phyloP scores from a whole-genome alignment of 768 basidiomycete species.

The Leccinum truebloodii region DNA sequence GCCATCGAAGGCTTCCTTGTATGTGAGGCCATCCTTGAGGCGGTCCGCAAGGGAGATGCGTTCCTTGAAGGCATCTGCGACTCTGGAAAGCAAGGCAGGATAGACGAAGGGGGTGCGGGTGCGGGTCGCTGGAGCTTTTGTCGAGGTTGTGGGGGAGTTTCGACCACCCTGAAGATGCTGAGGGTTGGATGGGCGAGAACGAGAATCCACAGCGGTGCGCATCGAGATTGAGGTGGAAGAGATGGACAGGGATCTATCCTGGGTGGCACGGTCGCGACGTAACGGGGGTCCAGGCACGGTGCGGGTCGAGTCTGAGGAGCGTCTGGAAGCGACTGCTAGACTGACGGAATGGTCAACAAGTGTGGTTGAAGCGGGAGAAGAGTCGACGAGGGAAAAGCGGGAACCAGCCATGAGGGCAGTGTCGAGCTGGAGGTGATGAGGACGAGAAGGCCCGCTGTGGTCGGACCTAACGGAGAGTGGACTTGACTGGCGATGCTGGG shows the following conservation, averaged over 20 bases:
- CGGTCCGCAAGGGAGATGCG: conserved; percentile 77
- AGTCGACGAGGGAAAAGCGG: conserved; percentile 43
- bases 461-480: conserved; percentile 43
- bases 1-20: conserved; percentile 96
- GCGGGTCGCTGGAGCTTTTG: conserved; percentile 41
- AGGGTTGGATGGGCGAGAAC: conserved; percentile 37
- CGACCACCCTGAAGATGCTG: conserved; percentile 41
- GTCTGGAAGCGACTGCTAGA: conserved; percentile 39
- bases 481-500: conserved; percentile 33
- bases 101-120: conserved; percentile 76
- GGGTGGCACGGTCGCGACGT: conserved; percentile 58
- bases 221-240: conserved; percentile 57
- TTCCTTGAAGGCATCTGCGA: conserved; percentile 90
- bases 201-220: conserved; percentile 45
- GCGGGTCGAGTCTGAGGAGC: conserved; percentile 71
- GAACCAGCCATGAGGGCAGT: conserved; percentile 44
- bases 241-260: conserved; percentile 79
- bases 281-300: conserved; percentile 54
- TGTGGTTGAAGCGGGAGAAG: conserved; percentile 47
- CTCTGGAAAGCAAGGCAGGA: conserved; percentile 93
- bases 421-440: conserved; percentile 61
- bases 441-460: conserved; percentile 37
- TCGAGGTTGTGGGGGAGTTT: conserved; percentile 36
- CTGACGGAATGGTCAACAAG: conserved; percentile 36
- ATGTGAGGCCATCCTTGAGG: conserved; percentile 92